phyloP scores from a whole-genome alignment of 176 grass and related monocot genomes.

The Saccharum officinarum region DNA sequence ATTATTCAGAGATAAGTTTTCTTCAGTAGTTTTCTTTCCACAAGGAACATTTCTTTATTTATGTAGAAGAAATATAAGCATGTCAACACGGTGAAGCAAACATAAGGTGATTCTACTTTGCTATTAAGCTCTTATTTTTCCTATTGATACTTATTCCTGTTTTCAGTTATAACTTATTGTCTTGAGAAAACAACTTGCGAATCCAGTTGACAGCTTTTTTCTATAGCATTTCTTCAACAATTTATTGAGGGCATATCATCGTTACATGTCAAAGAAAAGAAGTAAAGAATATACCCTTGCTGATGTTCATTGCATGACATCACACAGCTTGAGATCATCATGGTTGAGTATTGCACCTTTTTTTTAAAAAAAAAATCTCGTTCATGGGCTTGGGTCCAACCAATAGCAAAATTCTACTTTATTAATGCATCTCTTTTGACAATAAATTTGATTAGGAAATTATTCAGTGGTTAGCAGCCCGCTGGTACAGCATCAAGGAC shows the following conservation, averaged over 20 bases:
- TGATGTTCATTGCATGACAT: slow-evolving; percentile 56
- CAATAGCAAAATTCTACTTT: slow-evolving; percentile 27
- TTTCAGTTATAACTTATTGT: no score
- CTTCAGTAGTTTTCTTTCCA: not conserved
- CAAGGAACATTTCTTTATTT: not conserved
- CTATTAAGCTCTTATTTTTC: no score
- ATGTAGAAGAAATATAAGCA: not conserved
- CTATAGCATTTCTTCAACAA: not conserved
- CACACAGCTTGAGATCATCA: slow-evolving; percentile 31
- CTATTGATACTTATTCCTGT: no score
- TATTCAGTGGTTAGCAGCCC: slow-evolving; percentile 29
- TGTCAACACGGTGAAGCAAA: not conserved
- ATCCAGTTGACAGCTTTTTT: not conserved
- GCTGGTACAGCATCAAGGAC: slow-evolving; percentile 40
- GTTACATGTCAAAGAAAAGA: not conserved
- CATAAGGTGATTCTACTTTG: no score
- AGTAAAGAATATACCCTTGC: not conserved
- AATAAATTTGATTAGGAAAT: slow-evolving; percentile 31
- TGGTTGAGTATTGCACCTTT: slow-evolving; percentile 31
- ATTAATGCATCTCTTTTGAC: slow-evolving; percentile 27
- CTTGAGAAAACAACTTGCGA: not conserved
- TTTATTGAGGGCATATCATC: not conserved
- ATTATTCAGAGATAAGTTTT: not conserved
- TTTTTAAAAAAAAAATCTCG: not conserved
- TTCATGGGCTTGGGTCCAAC: slow-evolving; percentile 25